Evolutionary conservation across 2,329 filamentous ascomycete genomes (phyloP), one percentile per base, ranked within the genome.

Genomic region (Fusarium algeriense): DNA sequence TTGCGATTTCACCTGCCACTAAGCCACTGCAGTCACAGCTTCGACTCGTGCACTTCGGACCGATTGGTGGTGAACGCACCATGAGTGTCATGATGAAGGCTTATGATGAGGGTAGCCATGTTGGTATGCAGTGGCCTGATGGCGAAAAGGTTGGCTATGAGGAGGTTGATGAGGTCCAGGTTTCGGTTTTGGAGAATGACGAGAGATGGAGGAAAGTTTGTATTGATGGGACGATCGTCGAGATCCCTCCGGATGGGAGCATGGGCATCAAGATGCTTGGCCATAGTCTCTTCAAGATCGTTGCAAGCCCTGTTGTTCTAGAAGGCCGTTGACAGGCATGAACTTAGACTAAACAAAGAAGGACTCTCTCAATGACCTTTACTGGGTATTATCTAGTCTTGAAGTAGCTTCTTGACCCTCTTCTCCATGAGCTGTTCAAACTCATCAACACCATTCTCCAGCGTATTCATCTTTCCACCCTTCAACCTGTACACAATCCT

Each of bases 161-260:
- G 20, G 86, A 89, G 58, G 86, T 96, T 10, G 88, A 92, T 4
- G 88, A 88, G 55, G 73, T 97, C 20, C 85, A 82, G 63, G 89
- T 98, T 49, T 85, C 88, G 19, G 90, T 93, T 38, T 69, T 83
- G 3, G 93, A 96, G 76, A 83, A 88, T 19, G 89, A 93, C n/a
- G 84, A 83, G 48, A 84, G 90, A 56, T 98, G 94, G 94, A 86
- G 95, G 67, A 89, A 95, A 76, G 88, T 97, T 17, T 98, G 95
- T 79, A 85, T 98, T n/a, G 95, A 98, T 80, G 95, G 95, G 6
- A 94, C 92, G 57, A 97, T 97, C 75, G 89, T 98, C 6, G 87
- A 89, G 64, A 83, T 97, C 2, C 91, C 92, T 23, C 79, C 85
- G 55, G 90, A 87, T 4, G 94, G 94, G 0, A 91, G 89, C 85